Base-by-base conservation (phyloP, 2,329 filamentous ascomycete genomes). In the Phialemonium atrogriseum region DNA sequence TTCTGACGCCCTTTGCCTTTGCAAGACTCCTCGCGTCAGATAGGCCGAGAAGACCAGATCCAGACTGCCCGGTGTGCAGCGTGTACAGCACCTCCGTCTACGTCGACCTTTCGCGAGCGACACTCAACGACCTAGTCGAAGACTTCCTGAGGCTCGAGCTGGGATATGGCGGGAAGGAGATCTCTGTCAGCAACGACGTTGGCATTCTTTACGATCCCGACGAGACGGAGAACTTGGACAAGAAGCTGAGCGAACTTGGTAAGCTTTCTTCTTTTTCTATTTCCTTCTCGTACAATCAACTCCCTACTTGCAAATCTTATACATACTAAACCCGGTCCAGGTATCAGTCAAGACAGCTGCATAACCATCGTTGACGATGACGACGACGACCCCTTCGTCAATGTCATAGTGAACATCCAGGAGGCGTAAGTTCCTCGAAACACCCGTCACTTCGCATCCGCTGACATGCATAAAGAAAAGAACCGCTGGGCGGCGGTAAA, bases 161-260 rank as follows among this genome's bases (percentile, higher is more conserved):
- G 3, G 80, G 80, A 4, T 95, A 91, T 49, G 76, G 78, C 5
- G 78, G 87, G 17, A 72, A 66, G 36, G 87, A 94, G 32, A 75
- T 96, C 41, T 80, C 80, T 4, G 63, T 96, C 36, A 82, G 73
- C 49, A 86, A 74, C 35, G 80, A 86, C 6, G 65, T 72, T 8
- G 80, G 80, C 30, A 67, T 88, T n/a, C 68, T 96, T 24, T 96
- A 94, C 47, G 91, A 96, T 47, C 74, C 80, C 1, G 91, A 96
- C 34, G 76, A 94, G 48, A 85, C 85, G 5, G 84, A 93, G 35
- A 93, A 95, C 47, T 62, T 96, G 1, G 56, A 66, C 1, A 93
- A 86, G 62, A 87, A 82, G 38, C 69, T 98, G 30, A 67, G 58
- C 16, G 84, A 94, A 13, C 68, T 95, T 7, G 84, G 76, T 74